Base-by-base conservation (phyloP, 2,329 filamentous ascomycete genomes). In the Curvularia hawaiiensis region DNA sequence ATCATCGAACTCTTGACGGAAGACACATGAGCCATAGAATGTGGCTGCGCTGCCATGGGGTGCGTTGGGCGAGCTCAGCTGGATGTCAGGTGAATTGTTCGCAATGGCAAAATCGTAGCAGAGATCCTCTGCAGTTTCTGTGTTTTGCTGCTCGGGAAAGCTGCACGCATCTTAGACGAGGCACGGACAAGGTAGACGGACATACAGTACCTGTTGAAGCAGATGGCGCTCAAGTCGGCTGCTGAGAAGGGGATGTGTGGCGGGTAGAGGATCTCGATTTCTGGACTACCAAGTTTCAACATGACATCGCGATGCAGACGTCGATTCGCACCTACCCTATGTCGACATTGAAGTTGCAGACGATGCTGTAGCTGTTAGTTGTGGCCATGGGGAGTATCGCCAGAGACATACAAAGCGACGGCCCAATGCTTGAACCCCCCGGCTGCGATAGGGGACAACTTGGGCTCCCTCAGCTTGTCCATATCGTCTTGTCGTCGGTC, bases 61-160 rank as follows among this genome's bases (percentile, higher is more conserved):
- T 16, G 73, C 59, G 45, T 72, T 71, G 16, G 77, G 75, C 14
- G 76, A 78, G 48, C 56, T 70, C 10, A 79, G 63, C 28, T 61
- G 84, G 44, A 90, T 85, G 59, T 89, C 86, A 3, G 88, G 87
- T 9, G 77, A 79, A 60, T 76, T 75, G 61, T 79, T 79, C 51
- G 65, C 69, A 41, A 78, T 70, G 48, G 73, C 71, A 59, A 78
- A 79, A 57, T 77, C 73, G 65, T 78, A 79, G 6, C 67, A 61
- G 11, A 78, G 61, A 58, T 78, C 76, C 45, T 75, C 72, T 12
- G 68, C 68, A 0, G 73, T 75, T 52, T 79, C 77, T 3, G 73
- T 73, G 50, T 78, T 77, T 48, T 78, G 76, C 48, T 77, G 74
- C 56, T 79, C 77, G 3, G 77, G 77, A 50, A 79, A 79, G 65